Conservation (phyloP, 106 monocot species). For the Allium sativum region DNA sequence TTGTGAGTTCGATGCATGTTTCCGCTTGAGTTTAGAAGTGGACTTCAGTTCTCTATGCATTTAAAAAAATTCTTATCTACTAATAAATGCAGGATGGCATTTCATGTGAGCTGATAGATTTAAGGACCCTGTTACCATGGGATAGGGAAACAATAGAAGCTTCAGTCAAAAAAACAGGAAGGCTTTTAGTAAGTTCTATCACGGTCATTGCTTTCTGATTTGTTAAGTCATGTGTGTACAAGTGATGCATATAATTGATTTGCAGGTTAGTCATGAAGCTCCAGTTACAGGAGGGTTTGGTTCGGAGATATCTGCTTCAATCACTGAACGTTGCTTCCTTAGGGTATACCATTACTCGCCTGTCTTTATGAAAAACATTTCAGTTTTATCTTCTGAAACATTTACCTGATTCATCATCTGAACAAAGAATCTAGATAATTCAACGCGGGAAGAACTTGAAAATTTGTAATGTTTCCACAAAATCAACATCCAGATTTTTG, state of each 20-base stretch:
- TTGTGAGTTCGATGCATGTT: not conserved
- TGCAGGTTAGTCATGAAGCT: slow-evolving; percentile 97
- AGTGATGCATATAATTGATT: slow-evolving; percentile 3
- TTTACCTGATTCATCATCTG: not conserved
- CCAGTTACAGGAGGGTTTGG: slow-evolving; percentile 95
- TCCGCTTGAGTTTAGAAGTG: no score
- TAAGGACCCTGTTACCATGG: slow-evolving; percentile 88
- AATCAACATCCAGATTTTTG: not conserved
- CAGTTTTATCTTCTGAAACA: no score
- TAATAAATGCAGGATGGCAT: slow-evolving; percentile 65
- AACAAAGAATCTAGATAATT: not conserved
- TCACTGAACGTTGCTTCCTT: slow-evolving; percentile 74
- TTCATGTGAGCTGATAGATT: slow-evolving; percentile 91
- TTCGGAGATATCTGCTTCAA: slow-evolving; percentile 89
- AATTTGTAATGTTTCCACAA: not conserved
- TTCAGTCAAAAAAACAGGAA: slow-evolving; percentile 86
- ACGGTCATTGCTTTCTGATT: not conserved
- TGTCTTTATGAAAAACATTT: not conserved
- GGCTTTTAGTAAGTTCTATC: slow-evolving; percentile 48
- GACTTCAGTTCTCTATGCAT: not conserved
- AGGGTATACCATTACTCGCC: slow-evolving; percentile 37
- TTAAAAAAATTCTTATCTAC: not conserved
- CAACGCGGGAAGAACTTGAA: not conserved
- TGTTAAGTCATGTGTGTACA: not conserved
- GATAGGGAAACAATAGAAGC: slow-evolving; percentile 89